Percentiles rank a stretch among this genome's conserved stretches.
These are phyloP conservation scores for Plenodomus tracheiphilus DNA, from an alignment of 2,329 filamentous ascomycete species.

Conservation along the genomic window DNA sequence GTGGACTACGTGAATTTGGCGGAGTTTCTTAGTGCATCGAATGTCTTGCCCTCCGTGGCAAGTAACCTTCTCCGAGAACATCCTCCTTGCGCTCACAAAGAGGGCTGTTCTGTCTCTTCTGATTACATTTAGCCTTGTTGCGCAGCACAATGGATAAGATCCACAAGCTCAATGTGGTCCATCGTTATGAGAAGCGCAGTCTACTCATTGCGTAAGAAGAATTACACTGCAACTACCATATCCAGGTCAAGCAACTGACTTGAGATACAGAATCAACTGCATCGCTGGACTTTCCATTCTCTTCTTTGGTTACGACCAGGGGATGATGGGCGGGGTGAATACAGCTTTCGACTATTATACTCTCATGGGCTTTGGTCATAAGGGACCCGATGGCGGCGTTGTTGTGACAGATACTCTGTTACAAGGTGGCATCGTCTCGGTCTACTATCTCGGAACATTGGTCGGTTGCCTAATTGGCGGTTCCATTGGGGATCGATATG, in stretches of 20 bases:
- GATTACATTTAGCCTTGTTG: neutral
- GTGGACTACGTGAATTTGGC: neutral
- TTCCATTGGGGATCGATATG: conserved; percentile 28
- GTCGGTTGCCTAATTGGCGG: conserved; percentile 31
- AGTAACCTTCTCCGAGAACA: too few species aligned
- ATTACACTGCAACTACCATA: neutral
- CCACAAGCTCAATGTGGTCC: conserved; percentile 27
- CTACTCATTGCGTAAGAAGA: conserved; percentile 26
- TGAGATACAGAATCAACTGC: conserved; percentile 25
- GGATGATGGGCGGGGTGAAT: conserved; percentile 42
- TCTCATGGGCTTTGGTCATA: conserved; percentile 36
- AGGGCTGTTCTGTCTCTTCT: too few species aligned
- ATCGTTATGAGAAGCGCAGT: conserved; percentile 30
- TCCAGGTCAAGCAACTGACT: neutral
- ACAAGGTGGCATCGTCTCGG: conserved; percentile 39
- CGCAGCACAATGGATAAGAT: conserved; percentile 26
- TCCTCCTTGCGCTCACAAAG: too few species aligned
- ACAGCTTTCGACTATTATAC: conserved; percentile 37
- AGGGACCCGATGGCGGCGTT: conserved; percentile 23
- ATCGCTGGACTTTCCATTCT: conserved; percentile 36
- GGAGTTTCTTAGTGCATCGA: neutral
- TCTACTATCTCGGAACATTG: conserved; percentile 37
- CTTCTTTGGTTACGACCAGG: conserved; percentile 41
- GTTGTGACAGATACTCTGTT: conserved; percentile 30
- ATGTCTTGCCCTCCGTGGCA: neutral